Percentiles rank a stretch among this genome's conserved stretches.
These are phyloP conservation scores for Chenopodium suecicum DNA, from an alignment of 148 eudicot genomes.

Conservation along the genomic window DNA sequence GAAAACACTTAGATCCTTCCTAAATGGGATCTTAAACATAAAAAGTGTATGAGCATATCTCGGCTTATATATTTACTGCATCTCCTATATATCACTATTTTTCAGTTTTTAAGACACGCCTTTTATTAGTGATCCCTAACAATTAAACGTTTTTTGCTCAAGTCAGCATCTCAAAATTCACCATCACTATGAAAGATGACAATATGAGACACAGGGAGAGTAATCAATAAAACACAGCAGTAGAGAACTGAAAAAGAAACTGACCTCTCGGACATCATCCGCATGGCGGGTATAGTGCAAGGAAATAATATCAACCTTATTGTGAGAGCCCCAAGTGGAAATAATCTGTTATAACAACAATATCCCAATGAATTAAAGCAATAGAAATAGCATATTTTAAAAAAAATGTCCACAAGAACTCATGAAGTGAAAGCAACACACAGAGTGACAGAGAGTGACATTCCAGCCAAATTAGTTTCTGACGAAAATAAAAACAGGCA, in stretches of 20 bases:
- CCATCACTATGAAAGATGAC: background rate
- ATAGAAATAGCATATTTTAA: conserved; percentile 31
- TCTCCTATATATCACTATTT: background rate
- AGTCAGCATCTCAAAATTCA: background rate
- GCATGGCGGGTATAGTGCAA: conserved; percentile 55
- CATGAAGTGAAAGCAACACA: background rate
- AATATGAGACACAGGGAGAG: background rate
- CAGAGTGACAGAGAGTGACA: background rate
- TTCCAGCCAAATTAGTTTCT: background rate
- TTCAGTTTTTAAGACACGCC: background rate
- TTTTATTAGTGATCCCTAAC: background rate
- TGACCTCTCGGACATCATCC: conserved; percentile 64
- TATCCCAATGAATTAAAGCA: background rate
- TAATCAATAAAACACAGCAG: background rate
- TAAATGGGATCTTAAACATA: no score
- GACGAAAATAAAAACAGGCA: background rate
- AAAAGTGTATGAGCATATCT: background rate
- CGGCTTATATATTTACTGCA: background rate
- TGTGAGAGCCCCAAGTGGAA: conserved; percentile 53
- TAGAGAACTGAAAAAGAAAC: background rate
- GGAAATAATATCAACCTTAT: conserved; percentile 53
- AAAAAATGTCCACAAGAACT: background rate
- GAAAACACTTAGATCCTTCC: no score
- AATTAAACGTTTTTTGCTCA: background rate
- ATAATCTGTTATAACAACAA: conserved; percentile 39